These are phyloP conservation scores for Oehlia diaphana DNA, from an alignment of 192 early-diverging fungal species.

Conservation along the genomic window DNA sequence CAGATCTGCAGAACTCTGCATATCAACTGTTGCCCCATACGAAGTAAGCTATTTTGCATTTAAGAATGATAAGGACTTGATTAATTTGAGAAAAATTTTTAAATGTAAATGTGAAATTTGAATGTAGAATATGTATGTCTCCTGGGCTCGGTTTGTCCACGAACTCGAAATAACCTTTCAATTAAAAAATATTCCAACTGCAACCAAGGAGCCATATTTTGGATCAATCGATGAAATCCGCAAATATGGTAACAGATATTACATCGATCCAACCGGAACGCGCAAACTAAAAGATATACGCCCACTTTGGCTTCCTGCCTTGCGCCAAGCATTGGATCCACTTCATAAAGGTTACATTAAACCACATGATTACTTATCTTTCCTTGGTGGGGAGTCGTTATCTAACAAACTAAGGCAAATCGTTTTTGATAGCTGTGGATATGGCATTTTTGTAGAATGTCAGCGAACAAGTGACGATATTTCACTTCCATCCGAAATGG, in stretches of 20 bases:
- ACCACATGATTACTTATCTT: conserved; percentile 24
- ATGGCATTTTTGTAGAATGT: conserved; percentile 22
- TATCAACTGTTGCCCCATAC: conserved; percentile 19
- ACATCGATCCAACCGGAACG: conserved; percentile 2
- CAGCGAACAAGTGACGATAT: conserved; percentile 8
- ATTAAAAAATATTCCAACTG: conserved; percentile 27
- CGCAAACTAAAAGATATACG: neutral
- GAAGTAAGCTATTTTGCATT: neutral
- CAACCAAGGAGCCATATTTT: neutral
- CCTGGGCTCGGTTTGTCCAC: conserved; percentile 28
- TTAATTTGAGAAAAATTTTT: neutral
- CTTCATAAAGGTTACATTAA: conserved; percentile 23
- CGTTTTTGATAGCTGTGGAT: conserved; percentile 24
- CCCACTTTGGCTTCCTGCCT: conserved; percentile 19
- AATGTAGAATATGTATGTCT: conserved; percentile 24
- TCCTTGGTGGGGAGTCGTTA: neutral
- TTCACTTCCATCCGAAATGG: conserved; percentile 14
- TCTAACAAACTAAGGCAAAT: conserved; percentile 5
- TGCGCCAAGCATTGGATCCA: conserved; percentile 22
- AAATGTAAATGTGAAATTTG: neutral
- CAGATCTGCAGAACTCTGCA: neutral
- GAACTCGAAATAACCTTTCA: conserved; percentile 6
- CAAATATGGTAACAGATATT: conserved; percentile 10
- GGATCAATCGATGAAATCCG: neutral
- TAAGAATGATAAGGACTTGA: neutral